Conservation (phyloP, 768 basidiomycete species). For the Gymnopilus junonius region DNA sequence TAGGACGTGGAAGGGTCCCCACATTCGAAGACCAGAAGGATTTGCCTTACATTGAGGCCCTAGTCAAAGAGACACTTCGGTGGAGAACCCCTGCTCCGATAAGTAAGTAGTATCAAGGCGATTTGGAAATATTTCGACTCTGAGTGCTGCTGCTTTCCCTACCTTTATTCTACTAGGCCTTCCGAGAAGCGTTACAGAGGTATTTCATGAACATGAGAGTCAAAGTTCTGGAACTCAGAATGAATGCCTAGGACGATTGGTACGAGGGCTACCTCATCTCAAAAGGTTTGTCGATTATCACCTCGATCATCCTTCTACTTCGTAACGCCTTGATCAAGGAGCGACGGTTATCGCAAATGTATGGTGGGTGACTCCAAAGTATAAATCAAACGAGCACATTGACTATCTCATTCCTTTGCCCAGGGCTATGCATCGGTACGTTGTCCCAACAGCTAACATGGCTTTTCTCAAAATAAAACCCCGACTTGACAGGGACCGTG, state of each 20-base stretch:
- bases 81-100: not conserved
- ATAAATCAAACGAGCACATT: too few species aligned
- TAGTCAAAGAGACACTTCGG: not conserved
- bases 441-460: too few species aligned
- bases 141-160: too few species aligned
- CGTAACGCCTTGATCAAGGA: not conserved
- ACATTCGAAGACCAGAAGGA: not conserved
- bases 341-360: conserved; percentile 3
- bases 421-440: conserved; percentile 9
- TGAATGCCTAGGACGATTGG: conserved; percentile 43
- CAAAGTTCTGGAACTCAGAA: too few species aligned
- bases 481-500: not conserved
- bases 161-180: too few species aligned
- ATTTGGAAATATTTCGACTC: too few species aligned
- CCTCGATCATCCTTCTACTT: not conserved
- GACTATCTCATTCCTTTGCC: not conserved
- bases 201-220: too few species aligned
- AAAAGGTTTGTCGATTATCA: conserved; percentile 28
- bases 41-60: not conserved
- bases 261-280: conserved; percentile 48
- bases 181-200: too few species aligned
- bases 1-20: not conserved
- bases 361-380: not conserved
- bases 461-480: conserved; percentile 5
- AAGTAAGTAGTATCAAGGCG: too few species aligned